phyloP scores from a whole-genome alignment of 371 early-diverging fungal genomes.

The Smittium culicis region DNA sequence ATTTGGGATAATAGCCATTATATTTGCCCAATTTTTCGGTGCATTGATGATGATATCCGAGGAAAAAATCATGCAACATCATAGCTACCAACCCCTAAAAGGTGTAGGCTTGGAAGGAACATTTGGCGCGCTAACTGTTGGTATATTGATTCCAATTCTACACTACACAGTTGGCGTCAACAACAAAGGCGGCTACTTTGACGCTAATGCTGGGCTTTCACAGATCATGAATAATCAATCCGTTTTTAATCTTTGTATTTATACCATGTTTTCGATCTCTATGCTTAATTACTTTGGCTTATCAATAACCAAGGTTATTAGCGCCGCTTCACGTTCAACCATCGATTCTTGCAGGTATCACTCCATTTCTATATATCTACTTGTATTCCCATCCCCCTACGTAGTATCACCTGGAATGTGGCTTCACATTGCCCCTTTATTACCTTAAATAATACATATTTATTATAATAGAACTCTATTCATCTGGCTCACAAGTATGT shows the following conservation, averaged over 20 bases:
- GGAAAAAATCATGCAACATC: slow-evolving; percentile 72
- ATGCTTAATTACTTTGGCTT: slow-evolving; percentile 92
- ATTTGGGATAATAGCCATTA: slow-evolving; percentile 68
- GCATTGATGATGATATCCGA: slow-evolving; percentile 89
- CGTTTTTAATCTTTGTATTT: slow-evolving; percentile 60
- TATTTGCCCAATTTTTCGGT: slow-evolving; percentile 81
- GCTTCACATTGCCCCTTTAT: too few relatives aligned
- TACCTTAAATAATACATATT: background rate
- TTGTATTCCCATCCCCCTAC: too few relatives aligned
- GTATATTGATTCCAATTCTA: slow-evolving; percentile 56
- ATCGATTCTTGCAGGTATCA: slow-evolving; percentile 76
- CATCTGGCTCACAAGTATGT: slow-evolving; percentile 82
- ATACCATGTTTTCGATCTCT: slow-evolving; percentile 72
- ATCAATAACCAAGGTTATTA: slow-evolving; percentile 67
- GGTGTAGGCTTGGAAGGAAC: slow-evolving; percentile 87
- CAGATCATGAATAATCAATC: slow-evolving; percentile 50
- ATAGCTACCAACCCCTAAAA: slow-evolving; percentile 64
- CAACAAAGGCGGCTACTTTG: slow-evolving; percentile 60
- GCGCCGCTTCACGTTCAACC: slow-evolving; percentile 80
- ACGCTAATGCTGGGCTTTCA: slow-evolving; percentile 54
- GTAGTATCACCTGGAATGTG: too few relatives aligned
- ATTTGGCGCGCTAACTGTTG: slow-evolving; percentile 65
- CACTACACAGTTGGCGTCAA: slow-evolving; percentile 46
- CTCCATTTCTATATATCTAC: background rate
- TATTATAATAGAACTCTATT: slow-evolving; percentile 47